phyloP scores from a whole-genome alignment of 805 yeast species.

The Diddensiella santjacobensis region DNA sequence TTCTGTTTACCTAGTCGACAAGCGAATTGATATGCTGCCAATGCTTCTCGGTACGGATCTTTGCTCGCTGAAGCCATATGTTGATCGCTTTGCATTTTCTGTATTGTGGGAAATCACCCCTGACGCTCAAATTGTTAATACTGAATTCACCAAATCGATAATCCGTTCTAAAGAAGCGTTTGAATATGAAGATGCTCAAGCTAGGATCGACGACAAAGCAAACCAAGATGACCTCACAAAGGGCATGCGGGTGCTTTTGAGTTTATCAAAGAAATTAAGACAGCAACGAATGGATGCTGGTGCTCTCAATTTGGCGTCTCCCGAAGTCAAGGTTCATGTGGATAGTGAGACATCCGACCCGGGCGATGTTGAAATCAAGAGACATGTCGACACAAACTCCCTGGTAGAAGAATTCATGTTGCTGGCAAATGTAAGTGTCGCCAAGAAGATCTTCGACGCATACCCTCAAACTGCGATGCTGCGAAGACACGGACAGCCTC shows the following conservation, averaged over 20 bases:
- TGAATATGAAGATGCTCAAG: slow-evolving; percentile 89
- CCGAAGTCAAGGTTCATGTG: slow-evolving; percentile 96
- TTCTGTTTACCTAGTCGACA: slow-evolving; percentile 93
- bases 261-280: slow-evolving; percentile 77
- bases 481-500: slow-evolving; percentile 97
- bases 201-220: slow-evolving; percentile 74
- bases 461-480: slow-evolving; percentile 98
- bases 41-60: slow-evolving; percentile 90
- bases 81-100: slow-evolving; percentile 92
- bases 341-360: slow-evolving; percentile 98
- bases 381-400: slow-evolving; percentile 85
- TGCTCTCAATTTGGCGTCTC: slow-evolving; percentile 94
- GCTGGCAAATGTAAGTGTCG: slow-evolving; percentile 94
- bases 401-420: slow-evolving; percentile 98
- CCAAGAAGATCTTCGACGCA: slow-evolving; percentile 84
- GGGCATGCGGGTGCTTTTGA: slow-evolving; percentile 80
- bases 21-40: slow-evolving; percentile 98
- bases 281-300: slow-evolving; percentile 89
- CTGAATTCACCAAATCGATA: slow-evolving; percentile 78
- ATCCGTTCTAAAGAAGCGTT: slow-evolving; percentile 92
- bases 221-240: slow-evolving; percentile 80
- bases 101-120: slow-evolving; percentile 93
- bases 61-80: slow-evolving; percentile 92
- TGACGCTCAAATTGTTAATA: slow-evolving; percentile 77
- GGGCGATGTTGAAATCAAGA: slow-evolving; percentile 87